Base-by-base conservation (phyloP, 1,139 yeast genomes). In the Pichia sorboxylosa region DNA sequence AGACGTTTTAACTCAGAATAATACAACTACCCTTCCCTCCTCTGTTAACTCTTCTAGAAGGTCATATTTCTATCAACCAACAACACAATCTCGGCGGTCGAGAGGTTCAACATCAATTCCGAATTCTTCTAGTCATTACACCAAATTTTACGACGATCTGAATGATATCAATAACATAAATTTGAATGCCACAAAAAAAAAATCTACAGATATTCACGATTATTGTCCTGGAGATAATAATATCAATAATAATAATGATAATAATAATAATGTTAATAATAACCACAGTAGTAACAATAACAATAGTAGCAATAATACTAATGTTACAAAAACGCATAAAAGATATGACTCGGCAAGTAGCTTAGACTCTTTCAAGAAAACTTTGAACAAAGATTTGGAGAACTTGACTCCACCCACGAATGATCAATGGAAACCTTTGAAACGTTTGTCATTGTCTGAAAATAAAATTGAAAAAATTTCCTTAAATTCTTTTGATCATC, bases 351-450 rank as follows among this genome's bases (percentile, higher is more conserved):
- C 22, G 10, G 10, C 8, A 8, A 19, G 22, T 19, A n/a, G n/a
- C n/a, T n/a, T n/a, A n/a, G n/a, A n/a, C n/a, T 19, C 22, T 19
- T 13, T n/a, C 6, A 13, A 23, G 13, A 23, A 23, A 9, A n/a
- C 11, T 11, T n/a, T n/a, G n/a, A n/a, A n/a, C n/a, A n/a, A n/a
- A n/a, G n/a, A n/a, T n/a, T n/a, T n/a, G n/a, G n/a, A n/a, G n/a
- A n/a, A n/a, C n/a, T n/a, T n/a, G 11, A 16, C 5, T 24, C 26
- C 10, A 13, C 28, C 7, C n/a, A n/a, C n/a, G n/a, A n/a, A n/a
- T n/a, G n/a, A n/a, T n/a, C n/a, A n/a, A n/a, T 75, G 83, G 83
- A 57, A 59, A 19, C 58, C 62, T 20, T 54, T 75, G 30, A 69
- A 69, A 37, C 79, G 74, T 51, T 56, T 75, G 28, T 69, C 77